Base-by-base conservation (phyloP, 768 basidiomycete genomes). In the Calocera cornea region DNA sequence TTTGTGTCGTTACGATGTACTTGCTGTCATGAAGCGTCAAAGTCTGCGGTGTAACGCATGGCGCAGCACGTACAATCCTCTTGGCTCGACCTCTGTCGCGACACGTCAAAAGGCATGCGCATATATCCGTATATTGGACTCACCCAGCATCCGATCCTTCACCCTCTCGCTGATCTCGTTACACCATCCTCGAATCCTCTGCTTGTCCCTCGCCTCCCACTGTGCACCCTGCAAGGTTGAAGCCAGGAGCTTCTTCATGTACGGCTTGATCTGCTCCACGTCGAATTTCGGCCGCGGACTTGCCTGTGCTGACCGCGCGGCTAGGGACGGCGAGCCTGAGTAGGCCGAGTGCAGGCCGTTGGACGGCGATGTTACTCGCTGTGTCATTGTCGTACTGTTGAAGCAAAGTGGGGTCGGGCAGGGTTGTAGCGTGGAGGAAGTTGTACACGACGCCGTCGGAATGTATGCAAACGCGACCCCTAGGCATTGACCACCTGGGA, bases 1-100 rank as follows among this genome's bases (percentile, higher is more conserved):
- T 86, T 73, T 91, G 90, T 31, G 89, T 90, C 60, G 91, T 79
- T 47, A 93, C 90, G 67, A 92, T 85, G 73, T 90, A 93, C 80
- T 93, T 93, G 74, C 91, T 92, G 72, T 34, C 29, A 70, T 41
- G 64, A 69, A 64, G 66, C 72, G 68, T 67, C 65, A 24, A 66
- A 66, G 34, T 67, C 64, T 64, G 41, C 50, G 60, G n/a, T 65
- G 67, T 65, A 64, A 19, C 44, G 36, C 63, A 22, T 16, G 40
- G 44, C 64, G 34, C 64, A 47, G 69, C 65, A 65, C 64, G 84
- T 77, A 92, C 90, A 89, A 92, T 67, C 89, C 88, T 70, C 81
- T 81, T 34, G 89, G 87, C 72, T 89, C 86, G 65, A 92, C 90
- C 73, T 88, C 88, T 80, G 71, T 40, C 38, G 34, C 33, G 17